Evolutionary conservation across 163 green algal genomes (phyloP), one percentile per base, ranked within the genome.

Genomic region (Trebouxia gelatinosa): DNA sequence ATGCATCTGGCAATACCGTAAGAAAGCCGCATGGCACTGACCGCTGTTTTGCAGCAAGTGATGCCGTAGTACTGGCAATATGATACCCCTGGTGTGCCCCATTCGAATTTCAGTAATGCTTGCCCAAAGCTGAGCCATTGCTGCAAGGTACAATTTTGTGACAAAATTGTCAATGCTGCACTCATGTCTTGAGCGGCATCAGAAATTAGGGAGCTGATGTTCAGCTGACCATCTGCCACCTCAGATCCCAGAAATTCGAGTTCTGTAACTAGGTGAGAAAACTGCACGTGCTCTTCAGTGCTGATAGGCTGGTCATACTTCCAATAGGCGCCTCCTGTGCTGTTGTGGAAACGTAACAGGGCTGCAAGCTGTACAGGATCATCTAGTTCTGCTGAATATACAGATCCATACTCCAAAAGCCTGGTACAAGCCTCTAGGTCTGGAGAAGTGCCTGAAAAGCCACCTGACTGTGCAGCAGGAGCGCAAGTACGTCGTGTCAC

Each of bases 111-210:
- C 61, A 70, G 61, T 19, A 70, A 34, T 13, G 32, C 5, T 7
- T 70, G 61, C 3, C 61, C 61, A 50, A 70, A 70, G 61, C 61
- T 70, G 9, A 70, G 34, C 61, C 61, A 70, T 21, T 70, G 61
- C 32, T 70, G 61, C 61, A 70, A 38, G 7, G 16, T 21, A 28
- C 61, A 70, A 19, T 70, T 46, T 13, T 31, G 5, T n/a, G 61
- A 70, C 9, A 70, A 6, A 32, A 34, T 16, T 29, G 61, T 32
- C 5, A 70, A n/a, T 11, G 43, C 46, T 19, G 19, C 32, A n/a
- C n/a, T n/a, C 0, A 70, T 17, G 21, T 70, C 61, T 17, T 9
- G 29, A 34, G 46, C 61, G 3, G 46, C 16, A 46, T 70, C 32
- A 48, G 61, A 29, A 7, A 34, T 16, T 1, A 70, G 46, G 13